phyloP scores from a whole-genome alignment of 2,329 filamentous ascomycete genomes.

The Lomentospora prolificans region DNA sequence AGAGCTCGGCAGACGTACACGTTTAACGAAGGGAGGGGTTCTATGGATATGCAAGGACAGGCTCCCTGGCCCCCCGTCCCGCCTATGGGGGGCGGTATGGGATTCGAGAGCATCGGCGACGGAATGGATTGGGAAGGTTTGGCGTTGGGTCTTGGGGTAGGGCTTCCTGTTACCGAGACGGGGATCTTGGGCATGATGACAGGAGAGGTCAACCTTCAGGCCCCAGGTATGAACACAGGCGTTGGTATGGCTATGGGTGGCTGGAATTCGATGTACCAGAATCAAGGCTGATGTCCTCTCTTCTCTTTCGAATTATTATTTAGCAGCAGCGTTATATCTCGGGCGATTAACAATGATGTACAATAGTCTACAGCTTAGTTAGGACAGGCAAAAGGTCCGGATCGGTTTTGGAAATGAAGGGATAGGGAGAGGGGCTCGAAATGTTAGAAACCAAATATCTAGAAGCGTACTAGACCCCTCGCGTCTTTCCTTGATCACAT shows the following conservation, averaged over 20 bases:
- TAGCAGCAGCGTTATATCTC: background rate
- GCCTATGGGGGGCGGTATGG: constrained; percentile 5
- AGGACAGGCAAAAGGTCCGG: background rate
- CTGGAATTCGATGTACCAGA: background rate
- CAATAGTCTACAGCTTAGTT: background rate
- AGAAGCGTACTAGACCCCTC: background rate
- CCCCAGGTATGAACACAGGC: constrained; percentile 1
- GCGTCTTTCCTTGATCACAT: background rate
- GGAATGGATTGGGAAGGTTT: constrained; percentile 12
- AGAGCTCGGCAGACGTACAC: background rate
- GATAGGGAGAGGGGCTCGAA: background rate
- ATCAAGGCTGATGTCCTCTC: background rate
- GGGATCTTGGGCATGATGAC: constrained; percentile 2
- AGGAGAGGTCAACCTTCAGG: constrained; percentile 5
- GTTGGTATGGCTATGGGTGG: constrained; percentile 4
- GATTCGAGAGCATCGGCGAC: constrained; percentile 1
- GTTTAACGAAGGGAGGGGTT: background rate
- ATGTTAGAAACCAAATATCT: background rate
- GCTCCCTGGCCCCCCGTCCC: background rate
- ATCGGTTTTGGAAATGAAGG: background rate
- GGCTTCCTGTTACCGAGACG: constrained; percentile 9
- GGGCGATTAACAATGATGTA: background rate
- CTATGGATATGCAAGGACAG: background rate
- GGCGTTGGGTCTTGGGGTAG: constrained; percentile 11
- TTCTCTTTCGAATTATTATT: background rate